phyloP scores from a whole-genome alignment of 2,329 filamentous ascomycete species.

The Septoria linicola region DNA sequence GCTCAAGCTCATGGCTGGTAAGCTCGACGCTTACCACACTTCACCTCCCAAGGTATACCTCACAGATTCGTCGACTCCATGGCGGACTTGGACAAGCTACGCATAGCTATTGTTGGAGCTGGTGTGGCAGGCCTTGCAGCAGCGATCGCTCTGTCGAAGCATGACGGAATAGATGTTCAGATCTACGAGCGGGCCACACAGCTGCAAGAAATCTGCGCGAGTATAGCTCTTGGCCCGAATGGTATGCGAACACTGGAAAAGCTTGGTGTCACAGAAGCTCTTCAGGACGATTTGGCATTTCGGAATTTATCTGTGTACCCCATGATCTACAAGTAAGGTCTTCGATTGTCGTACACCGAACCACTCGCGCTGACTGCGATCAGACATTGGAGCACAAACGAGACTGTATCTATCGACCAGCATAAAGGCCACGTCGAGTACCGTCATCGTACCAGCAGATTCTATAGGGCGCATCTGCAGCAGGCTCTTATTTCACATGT shows the following conservation, averaged over 20 bases:
- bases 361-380: slow-evolving; percentile 2
- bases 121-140: slow-evolving; percentile 44
- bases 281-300: slow-evolving; percentile 38
- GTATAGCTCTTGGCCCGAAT: slow-evolving; percentile 43
- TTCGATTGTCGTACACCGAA: neutral
- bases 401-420: slow-evolving; percentile 38
- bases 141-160: slow-evolving; percentile 38
- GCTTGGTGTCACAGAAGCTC: slow-evolving; percentile 38
- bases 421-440: slow-evolving; percentile 36
- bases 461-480: slow-evolving; percentile 41
- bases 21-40: slow-evolving; percentile 13
- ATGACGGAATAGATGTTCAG: slow-evolving; percentile 36
- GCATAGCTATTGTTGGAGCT: slow-evolving; percentile 40
- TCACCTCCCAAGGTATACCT: neutral
- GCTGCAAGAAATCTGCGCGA: slow-evolving; percentile 42
- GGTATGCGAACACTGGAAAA: slow-evolving; percentile 40
- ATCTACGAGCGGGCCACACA: slow-evolving; percentile 41
- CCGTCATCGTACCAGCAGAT: slow-evolving; percentile 40
- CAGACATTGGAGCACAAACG: slow-evolving; percentile 42
- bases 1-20: slow-evolving; percentile 16
- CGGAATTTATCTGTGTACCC: slow-evolving; percentile 36
- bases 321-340: slow-evolving; percentile 40
- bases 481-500: slow-evolving; percentile 37
- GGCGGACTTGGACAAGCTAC: slow-evolving; percentile 15
- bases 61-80: slow-evolving; percentile 4